Percentiles rank a stretch among this genome's conserved stretches.
Evolutionary conservation across 1,284 basidiomycete genomes (phyloP).

Genomic region (Ustilago hordei): DNA sequence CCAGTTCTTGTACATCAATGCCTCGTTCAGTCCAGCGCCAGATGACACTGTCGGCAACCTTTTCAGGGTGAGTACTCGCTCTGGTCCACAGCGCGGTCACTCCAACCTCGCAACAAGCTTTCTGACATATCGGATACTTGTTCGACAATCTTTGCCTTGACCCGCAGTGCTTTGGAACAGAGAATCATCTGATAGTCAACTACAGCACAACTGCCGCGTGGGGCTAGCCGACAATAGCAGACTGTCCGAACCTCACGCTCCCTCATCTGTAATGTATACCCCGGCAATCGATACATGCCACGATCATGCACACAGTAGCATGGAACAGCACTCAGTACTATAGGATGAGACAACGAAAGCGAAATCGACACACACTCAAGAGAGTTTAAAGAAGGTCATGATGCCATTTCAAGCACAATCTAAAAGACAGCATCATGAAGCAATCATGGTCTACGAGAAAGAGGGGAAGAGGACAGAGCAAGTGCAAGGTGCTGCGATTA

Average conservation of each 20-base stretch:
- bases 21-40: conserved; percentile 93
- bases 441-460: not conserved
- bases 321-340: not conserved
- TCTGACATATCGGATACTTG: not conserved
- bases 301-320: not conserved
- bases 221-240: conserved; percentile 40
- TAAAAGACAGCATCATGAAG: not conserved
- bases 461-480: not conserved
- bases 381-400: not conserved
- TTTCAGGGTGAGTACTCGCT: conserved; percentile 71
- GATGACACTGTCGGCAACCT: conserved; percentile 92
- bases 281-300: conserved; percentile 7
- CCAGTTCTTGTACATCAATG: conserved; percentile 97
- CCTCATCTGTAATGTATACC: conserved; percentile 22
- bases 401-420: not conserved
- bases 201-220: conserved; percentile 67
- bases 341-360: not conserved
- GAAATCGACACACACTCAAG: not conserved
- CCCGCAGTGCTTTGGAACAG: conserved; percentile 63
- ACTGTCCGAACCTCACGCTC: not conserved
- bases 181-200: conserved; percentile 67
- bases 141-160: not conserved
- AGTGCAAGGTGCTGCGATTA: conserved; percentile 18
- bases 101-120: not conserved
- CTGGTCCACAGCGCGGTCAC: not conserved